Evolutionary conservation across 345 rosid species (phyloP).

Genomic region (Gossypium anomalum): DNA sequence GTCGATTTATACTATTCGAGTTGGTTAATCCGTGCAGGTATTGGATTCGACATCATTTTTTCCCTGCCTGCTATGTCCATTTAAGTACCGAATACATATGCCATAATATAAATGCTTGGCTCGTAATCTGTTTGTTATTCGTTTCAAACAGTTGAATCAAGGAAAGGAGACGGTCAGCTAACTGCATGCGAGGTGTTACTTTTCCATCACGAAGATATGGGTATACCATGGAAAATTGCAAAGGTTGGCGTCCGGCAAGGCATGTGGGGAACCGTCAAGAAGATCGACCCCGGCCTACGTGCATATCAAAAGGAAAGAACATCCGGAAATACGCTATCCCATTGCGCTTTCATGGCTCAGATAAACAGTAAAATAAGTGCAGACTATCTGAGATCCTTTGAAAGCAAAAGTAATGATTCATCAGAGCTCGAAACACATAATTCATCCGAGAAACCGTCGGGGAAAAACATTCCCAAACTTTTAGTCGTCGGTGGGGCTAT

Average conservation of each 20-base stretch:
- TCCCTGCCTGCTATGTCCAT: background rate
- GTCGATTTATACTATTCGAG: constrained; percentile 94
- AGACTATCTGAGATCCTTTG: constrained; percentile 56
- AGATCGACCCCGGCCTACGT: constrained; percentile 81
- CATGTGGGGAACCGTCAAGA: constrained; percentile 99
- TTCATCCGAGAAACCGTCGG: constrained; percentile 36
- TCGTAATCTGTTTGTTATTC: constrained; percentile 13
- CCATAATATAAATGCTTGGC: background rate
- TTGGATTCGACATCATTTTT: background rate
- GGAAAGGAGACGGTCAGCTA: constrained; percentile 71
- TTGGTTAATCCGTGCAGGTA: constrained; percentile 96
- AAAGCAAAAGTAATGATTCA: constrained; percentile 25
- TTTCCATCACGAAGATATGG: constrained; percentile 97
- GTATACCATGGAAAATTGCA: constrained; percentile 95
- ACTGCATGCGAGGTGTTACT: constrained; percentile 88
- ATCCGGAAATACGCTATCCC: constrained; percentile 45
- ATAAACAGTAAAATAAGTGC: constrained; percentile 75
- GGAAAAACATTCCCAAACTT: constrained; percentile 58
- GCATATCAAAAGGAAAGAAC: constrained; percentile 62
- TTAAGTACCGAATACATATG: background rate
- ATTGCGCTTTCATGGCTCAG: constrained; percentile 72
- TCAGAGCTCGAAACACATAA: constrained; percentile 25
- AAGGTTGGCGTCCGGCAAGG: constrained; percentile 92
- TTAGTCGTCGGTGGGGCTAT: constrained; percentile 77
- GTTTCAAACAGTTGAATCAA: constrained; percentile 73